Evolutionary conservation across 2,329 filamentous ascomycete species (phyloP).

Genomic region (Pestalotiopsis sp.): DNA sequence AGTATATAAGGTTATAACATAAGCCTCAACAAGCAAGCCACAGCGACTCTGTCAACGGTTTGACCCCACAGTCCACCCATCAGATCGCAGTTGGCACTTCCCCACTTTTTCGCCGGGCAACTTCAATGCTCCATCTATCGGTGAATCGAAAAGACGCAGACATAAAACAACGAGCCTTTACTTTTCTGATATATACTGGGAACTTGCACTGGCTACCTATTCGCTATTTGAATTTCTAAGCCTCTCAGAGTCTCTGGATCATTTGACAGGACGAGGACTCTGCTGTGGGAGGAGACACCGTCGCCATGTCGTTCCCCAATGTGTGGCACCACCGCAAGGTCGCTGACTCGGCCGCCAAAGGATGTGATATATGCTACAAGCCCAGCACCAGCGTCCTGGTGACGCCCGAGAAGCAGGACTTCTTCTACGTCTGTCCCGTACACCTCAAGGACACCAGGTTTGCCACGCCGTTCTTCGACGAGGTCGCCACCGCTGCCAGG

Average conservation of each 20-base stretch:
- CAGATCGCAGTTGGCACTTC: no score
- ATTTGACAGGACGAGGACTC: no score
- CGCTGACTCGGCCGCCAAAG: constrained; percentile 78
- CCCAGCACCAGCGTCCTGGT: constrained; percentile 85
- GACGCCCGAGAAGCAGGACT: constrained; percentile 82
- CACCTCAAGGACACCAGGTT: constrained; percentile 86
- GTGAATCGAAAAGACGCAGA: not conserved
- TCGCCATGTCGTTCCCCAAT: constrained; percentile 67
- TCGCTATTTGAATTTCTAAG: not conserved
- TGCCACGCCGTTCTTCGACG: constrained; percentile 73
- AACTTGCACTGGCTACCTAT: not conserved
- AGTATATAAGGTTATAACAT: no score
- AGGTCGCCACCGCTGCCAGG: constrained; percentile 64
- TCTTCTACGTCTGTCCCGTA: constrained; percentile 85
- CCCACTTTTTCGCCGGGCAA: no score
- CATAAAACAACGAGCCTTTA: no score
- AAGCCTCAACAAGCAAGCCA: no score
- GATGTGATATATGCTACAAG: constrained; percentile 92
- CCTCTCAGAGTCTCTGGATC: not conserved
- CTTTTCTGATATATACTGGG: no score
- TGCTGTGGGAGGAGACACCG: not conserved
- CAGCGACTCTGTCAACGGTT: no score
- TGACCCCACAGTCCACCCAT: no score
- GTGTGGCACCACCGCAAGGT: constrained; percentile 85
- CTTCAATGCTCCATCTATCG: not conserved